Conservation (phyloP, 2,329 filamentous ascomycete genomes). For the Davidsoniella eucalypti region DNA sequence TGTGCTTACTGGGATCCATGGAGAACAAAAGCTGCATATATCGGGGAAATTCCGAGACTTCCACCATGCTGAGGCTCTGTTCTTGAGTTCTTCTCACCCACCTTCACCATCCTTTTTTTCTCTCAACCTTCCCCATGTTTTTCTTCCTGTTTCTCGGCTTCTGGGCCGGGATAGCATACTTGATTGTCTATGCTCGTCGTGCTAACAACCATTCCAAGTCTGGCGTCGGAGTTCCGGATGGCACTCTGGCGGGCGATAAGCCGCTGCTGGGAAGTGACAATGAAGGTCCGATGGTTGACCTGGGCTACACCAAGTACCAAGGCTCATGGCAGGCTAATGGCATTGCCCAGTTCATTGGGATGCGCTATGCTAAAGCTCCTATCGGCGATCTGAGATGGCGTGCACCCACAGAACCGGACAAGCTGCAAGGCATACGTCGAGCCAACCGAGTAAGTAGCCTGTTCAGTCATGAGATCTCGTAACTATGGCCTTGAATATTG, state of each 20-base stretch:
- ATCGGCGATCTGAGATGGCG: conserved; percentile 23
- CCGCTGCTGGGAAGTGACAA: background rate
- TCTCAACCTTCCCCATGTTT: background rate
- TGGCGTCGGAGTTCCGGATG: conserved; percentile 1
- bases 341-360: conserved; percentile 17
- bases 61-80: too few relatives aligned
- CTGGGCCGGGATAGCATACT: background rate
- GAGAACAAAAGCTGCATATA: too few relatives aligned
- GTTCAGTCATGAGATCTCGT: conserved; percentile 22
- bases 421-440: conserved; percentile 18
- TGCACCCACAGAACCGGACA: conserved; percentile 21
- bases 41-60: too few relatives aligned
- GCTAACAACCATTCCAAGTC: background rate
- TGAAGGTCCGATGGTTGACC: background rate
- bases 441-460: conserved; percentile 18
- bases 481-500: conserved; percentile 18
- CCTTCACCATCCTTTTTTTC: background rate
- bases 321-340: conserved; percentile 6
- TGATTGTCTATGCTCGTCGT: background rate
- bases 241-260: background rate
- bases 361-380: conserved; percentile 26
- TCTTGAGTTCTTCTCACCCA: too few relatives aligned
- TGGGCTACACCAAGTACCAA: conserved; percentile 6
- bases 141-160: background rate
- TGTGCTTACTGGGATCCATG: too few relatives aligned